Base-by-base conservation (phyloP, 1,139 yeast genomes). In the Citeromyces hawaiiensis region DNA sequence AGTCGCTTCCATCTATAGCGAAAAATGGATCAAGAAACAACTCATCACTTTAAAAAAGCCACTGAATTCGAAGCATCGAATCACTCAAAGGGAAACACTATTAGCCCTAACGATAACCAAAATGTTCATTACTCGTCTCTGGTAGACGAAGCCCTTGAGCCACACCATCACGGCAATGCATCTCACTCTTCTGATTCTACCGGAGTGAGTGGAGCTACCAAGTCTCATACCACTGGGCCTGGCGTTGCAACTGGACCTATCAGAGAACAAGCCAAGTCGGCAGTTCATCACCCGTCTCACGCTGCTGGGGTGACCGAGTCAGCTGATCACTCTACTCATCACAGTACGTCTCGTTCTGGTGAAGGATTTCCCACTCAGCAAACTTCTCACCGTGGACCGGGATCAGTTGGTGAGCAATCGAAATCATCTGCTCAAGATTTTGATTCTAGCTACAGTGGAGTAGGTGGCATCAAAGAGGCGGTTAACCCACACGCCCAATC, bases 81-180 rank as follows among this genome's bases (percentile, higher is more conserved):
- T 30, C 34, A 13, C 7, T 16, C 17, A 7, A 16, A 30, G 17
- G 34, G 34, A 30, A 30, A 30, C 17, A 30, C 34, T 17, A 16
- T 30, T 7, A 16, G 34, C 17, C 34, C 34, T 14, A 30, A 30
- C 34, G 34, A 30, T 30, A 30, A 30, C 17, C 34, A 30, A 16
- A 30, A 30, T 13, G 34, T 14, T 14, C 15, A 16, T 7, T 30
- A 30, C 16, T 30, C 34, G 7, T 30, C 34, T 5, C 8, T 30
- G 16, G 34, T 30, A 9, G 34, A 30, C 17, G 34, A 30, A 16
- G 34, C 34, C 7, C 15, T 29, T 6, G 32, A 29, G 16, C 17
- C 34, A 30, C 27, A 23, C 27, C 11, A 5, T 23, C 27, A 23
- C 9, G 27, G 27, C 5, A 23, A 7, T 19, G 4, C 27, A 9